Evolutionary conservation across 2,329 filamentous ascomycete species (phyloP).

Genomic region (Tolypocladium cylindrosporum): DNA sequence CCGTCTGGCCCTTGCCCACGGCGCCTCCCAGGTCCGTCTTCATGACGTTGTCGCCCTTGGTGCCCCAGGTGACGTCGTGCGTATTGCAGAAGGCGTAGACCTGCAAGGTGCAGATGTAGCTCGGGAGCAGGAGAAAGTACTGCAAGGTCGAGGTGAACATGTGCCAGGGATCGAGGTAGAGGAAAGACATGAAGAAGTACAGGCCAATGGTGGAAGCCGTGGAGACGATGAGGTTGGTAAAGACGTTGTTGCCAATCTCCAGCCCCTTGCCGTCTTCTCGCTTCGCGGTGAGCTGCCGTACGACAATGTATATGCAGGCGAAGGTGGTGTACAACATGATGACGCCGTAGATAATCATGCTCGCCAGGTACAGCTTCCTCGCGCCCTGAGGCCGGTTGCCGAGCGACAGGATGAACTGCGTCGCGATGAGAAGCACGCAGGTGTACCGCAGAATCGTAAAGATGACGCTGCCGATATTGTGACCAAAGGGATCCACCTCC

Average conservation of each 20-base stretch:
- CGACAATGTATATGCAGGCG: constrained; percentile 77
- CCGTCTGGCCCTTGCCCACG: constrained; percentile 65
- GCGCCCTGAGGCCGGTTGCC: constrained; percentile 94
- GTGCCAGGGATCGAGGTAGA: constrained; percentile 98
- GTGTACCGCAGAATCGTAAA: constrained; percentile 81
- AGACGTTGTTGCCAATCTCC: constrained; percentile 71
- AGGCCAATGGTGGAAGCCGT: constrained; percentile 82
- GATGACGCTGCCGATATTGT: constrained; percentile 73
- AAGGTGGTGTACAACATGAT: constrained; percentile 97
- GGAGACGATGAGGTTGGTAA: constrained; percentile 89
- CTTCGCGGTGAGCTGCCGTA: constrained; percentile 60
- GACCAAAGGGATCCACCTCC: constrained; percentile 80
- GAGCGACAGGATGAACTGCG: constrained; percentile 93
- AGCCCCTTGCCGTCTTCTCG: constrained; percentile 31
- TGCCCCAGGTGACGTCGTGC: constrained; percentile 98
- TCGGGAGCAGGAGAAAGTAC: constrained; percentile 87
- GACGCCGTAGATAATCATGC: constrained; percentile 81
- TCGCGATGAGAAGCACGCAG: constrained; percentile 77
- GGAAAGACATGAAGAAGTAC: constrained; percentile 92
- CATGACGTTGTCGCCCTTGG: constrained; percentile 94
- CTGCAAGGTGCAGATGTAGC: constrained; percentile 93
- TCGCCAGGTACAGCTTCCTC: constrained; percentile 77
- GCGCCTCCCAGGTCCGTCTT: constrained; percentile 88
- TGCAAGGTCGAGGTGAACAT: constrained; percentile 89
- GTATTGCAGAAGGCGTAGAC: constrained; percentile 99